Base-by-base conservation (phyloP, 108 stramenopile genomes). In the Pseudonitzschia delicatissima region DNA sequence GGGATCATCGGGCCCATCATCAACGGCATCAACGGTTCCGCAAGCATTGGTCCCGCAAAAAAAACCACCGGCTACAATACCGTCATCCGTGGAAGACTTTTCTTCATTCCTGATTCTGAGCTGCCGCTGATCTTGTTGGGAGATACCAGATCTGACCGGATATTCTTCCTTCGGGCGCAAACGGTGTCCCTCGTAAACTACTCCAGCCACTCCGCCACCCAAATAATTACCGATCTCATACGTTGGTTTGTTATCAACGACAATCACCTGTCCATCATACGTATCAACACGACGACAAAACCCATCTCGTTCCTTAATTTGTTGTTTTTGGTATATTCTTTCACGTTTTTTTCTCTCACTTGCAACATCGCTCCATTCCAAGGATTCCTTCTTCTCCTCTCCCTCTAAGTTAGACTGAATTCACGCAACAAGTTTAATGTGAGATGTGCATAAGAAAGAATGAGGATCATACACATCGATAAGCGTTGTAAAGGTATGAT, bases 161-260 rank as follows among this genome's bases (percentile, higher is more conserved):
- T 93, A 93, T 63, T 93, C 92, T 50, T 79, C 63, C 34, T 71
- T 72, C 1, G 92, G 92, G 29, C 79, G 73, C 63, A 93, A 70
- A 51, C 92, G 83, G 60, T 74, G 82, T 2, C 88, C 92, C 70
- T 93, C 88, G 59, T 93, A 93, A 13, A 93, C 92, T 2, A 93
- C 92, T 12, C 92, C 92, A 1, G 92, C 92, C 15, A 93, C 92
- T 27, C 92, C 92, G 11, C 88, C 92, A 40, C 92, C 92, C 28
- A 90, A 62, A 71, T 93, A 93, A 66, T 90, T 90, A 44, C 88
- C 92, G 23, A 93, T 82, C 55, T 90, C 86, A 52, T 93, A 93
- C 0, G 82, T 83, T 21, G 86, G 84, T 35, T 73, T 63, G 37
- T 82, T 80, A 52, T 88, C 82, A 8, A 90, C 89, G 2, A 67